phyloP scores from a whole-genome alignment of 2,329 filamentous ascomycete genomes.

The Metarhizium brunneum region DNA sequence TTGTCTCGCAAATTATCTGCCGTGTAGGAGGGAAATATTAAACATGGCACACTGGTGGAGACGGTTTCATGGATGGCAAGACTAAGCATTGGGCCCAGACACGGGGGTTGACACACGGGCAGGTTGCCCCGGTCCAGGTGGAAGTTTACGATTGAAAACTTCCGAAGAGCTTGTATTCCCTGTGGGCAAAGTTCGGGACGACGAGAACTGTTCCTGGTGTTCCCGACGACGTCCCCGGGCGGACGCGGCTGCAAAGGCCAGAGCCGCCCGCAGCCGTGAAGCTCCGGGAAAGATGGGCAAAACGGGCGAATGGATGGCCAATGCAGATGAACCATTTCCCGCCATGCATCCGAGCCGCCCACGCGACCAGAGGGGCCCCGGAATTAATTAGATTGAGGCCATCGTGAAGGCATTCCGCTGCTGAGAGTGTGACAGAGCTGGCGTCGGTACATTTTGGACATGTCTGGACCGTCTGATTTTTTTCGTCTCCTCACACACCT shows the following conservation, averaged over 20 bases:
- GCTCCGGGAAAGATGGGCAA: constrained; percentile 6
- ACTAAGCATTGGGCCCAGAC: neutral
- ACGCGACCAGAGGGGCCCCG: neutral
- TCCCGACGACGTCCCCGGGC: constrained; percentile 3
- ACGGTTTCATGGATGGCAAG: neutral
- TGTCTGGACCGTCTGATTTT: neutral
- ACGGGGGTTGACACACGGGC: neutral
- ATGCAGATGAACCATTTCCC: neutral
- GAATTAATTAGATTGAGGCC: neutral
- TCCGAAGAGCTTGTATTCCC: neutral
- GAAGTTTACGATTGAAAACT: neutral
- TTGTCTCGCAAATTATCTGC: neutral
- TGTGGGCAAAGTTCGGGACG: constrained; percentile 2
- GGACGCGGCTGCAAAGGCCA: constrained; percentile 5
- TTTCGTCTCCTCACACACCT: neutral
- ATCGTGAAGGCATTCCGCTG: neutral
- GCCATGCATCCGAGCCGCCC: constrained; percentile 1
- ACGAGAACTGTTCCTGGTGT: constrained; percentile 3
- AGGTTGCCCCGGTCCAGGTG: neutral
- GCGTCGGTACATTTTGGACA: neutral
- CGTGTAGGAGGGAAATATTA: neutral
- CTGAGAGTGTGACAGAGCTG: neutral
- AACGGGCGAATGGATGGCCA: neutral
- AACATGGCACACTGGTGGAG: neutral
- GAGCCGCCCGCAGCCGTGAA: constrained; percentile 3